Percentiles rank a stretch among this genome's conserved stretches.
Evolutionary conservation across 208 protist species (phyloP).

Genomic region (Tritrichomonas foetus): DNA sequence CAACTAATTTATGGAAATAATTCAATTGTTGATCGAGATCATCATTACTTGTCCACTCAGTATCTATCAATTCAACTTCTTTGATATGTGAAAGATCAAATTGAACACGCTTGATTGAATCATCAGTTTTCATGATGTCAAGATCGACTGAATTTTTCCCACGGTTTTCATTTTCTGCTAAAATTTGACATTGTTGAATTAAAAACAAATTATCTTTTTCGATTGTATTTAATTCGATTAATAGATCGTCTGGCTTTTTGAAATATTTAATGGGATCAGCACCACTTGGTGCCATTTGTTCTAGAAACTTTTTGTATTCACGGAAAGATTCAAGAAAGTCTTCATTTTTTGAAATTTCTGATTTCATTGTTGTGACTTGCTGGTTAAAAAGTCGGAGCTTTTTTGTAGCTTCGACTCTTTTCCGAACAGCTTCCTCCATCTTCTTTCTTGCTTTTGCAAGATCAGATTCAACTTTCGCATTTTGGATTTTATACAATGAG

Average conservation of each 20-base stretch:
- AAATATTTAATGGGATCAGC: background rate
- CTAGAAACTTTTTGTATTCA: background rate
- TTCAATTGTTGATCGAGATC: background rate
- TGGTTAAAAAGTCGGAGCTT: background rate
- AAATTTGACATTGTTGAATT: slow-evolving; percentile 14
- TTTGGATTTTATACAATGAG: background rate
- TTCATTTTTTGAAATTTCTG: background rate
- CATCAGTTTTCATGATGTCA: background rate
- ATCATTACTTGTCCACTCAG: background rate
- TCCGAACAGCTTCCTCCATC: background rate
- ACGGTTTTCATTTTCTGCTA: background rate
- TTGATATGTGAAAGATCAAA: background rate
- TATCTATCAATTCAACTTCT: background rate
- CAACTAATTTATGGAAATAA: background rate
- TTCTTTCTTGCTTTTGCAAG: background rate
- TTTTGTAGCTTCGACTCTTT: background rate
- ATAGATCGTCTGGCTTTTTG: background rate
- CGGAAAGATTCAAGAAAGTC: background rate
- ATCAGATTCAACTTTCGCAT: background rate
- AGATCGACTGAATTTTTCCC: background rate
- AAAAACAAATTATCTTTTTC: slow-evolving; percentile 31
- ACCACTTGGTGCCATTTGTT: background rate
- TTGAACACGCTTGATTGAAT: background rate
- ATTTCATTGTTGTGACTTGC: background rate
- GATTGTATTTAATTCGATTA: background rate